Percentiles rank a stretch among this genome's conserved stretches.
phyloP scores from a whole-genome alignment of 441 rosid genomes.

The Gossypium laxum region DNA sequence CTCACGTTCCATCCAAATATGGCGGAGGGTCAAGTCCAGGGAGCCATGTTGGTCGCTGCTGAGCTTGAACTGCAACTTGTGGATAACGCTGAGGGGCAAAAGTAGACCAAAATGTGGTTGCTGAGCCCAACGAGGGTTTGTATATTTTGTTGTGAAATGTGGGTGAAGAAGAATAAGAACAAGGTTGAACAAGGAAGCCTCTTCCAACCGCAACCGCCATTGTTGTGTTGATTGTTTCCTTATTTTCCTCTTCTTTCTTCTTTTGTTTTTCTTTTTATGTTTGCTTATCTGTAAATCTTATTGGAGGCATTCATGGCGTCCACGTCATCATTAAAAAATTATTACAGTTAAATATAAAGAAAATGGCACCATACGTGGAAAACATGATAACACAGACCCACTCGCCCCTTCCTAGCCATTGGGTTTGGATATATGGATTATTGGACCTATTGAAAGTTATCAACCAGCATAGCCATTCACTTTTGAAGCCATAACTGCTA shows the following conservation, averaged over 20 bases:
- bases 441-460: background rate
- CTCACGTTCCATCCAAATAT: conserved; percentile 82
- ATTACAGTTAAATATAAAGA: background rate
- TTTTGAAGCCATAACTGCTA: no score
- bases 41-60: conserved; percentile 82
- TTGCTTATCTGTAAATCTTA: conserved; percentile 19
- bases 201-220: conserved; percentile 48
- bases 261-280: conserved; percentile 5
- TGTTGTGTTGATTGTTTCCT: conserved; percentile 6
- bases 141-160: conserved; percentile 10
- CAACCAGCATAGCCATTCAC: no score
- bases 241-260: background rate
- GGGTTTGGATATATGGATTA: background rate
- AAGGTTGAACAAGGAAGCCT: conserved; percentile 34
- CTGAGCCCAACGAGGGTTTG: conserved; percentile 22
- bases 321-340: conserved; percentile 19
- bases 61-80: conserved; percentile 33
- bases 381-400: conserved; percentile 29
- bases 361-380: background rate
- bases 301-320: conserved; percentile 21
- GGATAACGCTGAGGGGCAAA: conserved; percentile 7
- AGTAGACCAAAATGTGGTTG: conserved; percentile 17
- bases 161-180: conserved; percentile 23
- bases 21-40: conserved; percentile 90
- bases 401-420: conserved; percentile 14